Evolutionary conservation across 768 basidiomycete genomes (phyloP), one percentile per base, ranked within the genome.

Genomic region (Lactarius psammicola): DNA sequence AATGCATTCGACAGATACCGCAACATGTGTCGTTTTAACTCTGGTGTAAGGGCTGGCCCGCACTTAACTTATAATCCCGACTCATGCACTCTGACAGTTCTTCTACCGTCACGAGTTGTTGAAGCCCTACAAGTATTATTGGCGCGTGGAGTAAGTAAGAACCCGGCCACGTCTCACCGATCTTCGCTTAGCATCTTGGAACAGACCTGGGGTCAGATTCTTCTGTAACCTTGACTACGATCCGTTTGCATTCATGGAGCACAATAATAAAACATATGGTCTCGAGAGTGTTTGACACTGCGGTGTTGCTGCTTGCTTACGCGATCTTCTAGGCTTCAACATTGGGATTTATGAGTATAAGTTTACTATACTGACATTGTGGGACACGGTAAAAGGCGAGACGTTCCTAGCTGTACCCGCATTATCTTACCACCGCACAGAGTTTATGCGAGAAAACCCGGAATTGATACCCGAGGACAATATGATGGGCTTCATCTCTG

Each of bases 201-300:
- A 54, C 61, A 90, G 89, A 70, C 92, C 94, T 15, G 83, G 82
- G 62, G 86, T 95, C 66, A 86, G 87, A 73, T 87, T 85, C 74
- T 95, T 88, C 77, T 95, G 93, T 71, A 88, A 94, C 70, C 68
- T 92, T 54, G 78, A 85, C 73, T 74, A 74, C 55, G 72, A 83
- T 68, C 81, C 93, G 0, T 95, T 95, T 81, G 75, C 87, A 46
- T 79, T 85, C 62, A 94, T 95, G 91, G 79, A 88, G 72, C 84
- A 86, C 57, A 80, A 89, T 65, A 84, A 90, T 38, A 93, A 92
- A 77, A 84, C 90, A 53, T 96, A 96, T 71, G 93, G 94, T 84
- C 67, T 15, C 28, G 31, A 9, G 7, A 68, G 69, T 49, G 36
- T 33, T 38, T 38, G 15, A 34, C 30, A 49, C 3, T 57, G 33